These are phyloP conservation scores for Ogataea hybrid DNA, from an alignment of 1,139 yeast genomes.

Conservation along the genomic window DNA sequence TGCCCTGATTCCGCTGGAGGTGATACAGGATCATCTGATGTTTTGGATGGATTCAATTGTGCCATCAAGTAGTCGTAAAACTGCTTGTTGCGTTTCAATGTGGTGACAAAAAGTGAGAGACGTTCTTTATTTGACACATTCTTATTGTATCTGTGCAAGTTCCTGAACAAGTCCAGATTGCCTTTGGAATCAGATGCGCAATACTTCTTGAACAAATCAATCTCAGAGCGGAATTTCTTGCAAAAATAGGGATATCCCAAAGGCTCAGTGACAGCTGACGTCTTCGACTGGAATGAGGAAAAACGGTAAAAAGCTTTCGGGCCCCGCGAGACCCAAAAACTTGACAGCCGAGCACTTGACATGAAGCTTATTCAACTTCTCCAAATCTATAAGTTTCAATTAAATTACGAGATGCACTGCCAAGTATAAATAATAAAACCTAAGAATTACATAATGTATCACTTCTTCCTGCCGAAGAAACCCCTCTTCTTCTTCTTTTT, in stretches of 20 bases:
- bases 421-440: not conserved
- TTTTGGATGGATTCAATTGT: not conserved
- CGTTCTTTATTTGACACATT: slow-evolving; percentile 11
- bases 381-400: not conserved
- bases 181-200: slow-evolving; percentile 8
- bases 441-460: slow-evolving; percentile 5
- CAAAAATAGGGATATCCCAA: slow-evolving; percentile 18
- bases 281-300: not conserved
- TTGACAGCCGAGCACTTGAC: not conserved
- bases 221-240: slow-evolving; percentile 16
- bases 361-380: not conserved
- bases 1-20: not conserved
- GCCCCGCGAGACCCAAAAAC: not conserved
- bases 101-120: slow-evolving; percentile 15
- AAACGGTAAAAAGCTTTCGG: not conserved
- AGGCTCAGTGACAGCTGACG: slow-evolving; percentile 7
- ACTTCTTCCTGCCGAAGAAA: slow-evolving; percentile 24
- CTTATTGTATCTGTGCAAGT: slow-evolving; percentile 5
- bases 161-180: slow-evolving; percentile 11
- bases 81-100: slow-evolving; percentile 16
- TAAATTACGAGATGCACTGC: not conserved
- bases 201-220: slow-evolving; percentile 13
- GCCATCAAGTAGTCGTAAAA: slow-evolving; percentile 11
- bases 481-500: slow-evolving; percentile 30
- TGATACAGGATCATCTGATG: not conserved